Conservation (phyloP, 257 asterid genomes). For the Fraxinus cuspidata region DNA sequence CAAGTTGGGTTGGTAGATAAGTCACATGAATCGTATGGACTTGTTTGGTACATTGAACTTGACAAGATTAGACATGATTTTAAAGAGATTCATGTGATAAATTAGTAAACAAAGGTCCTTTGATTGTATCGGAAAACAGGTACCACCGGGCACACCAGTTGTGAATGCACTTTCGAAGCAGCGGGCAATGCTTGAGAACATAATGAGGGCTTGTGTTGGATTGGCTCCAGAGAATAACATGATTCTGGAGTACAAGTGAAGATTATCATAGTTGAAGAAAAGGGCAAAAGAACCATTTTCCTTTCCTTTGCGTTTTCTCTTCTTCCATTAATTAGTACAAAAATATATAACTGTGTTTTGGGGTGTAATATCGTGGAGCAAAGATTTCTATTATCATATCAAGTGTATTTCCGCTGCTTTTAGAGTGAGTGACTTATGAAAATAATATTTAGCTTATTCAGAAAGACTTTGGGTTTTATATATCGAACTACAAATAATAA, state of each 20-base stretch:
- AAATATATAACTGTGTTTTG: constrained; percentile 1
- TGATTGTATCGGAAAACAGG: constrained; percentile 46
- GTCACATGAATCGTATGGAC: not conserved
- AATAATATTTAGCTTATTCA: not conserved
- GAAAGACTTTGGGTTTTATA: not conserved
- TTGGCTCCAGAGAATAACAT: constrained; percentile 98
- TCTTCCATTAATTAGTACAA: not conserved
- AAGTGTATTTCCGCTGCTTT: not conserved
- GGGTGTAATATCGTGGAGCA: not conserved
- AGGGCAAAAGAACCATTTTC: constrained; percentile 14
- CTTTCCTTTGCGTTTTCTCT: not conserved
- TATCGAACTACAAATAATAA: not conserved
- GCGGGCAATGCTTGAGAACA: constrained; percentile 96
- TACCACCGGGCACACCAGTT: constrained; percentile 98
- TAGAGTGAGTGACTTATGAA: too few species aligned
- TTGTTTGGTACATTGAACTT: not conserved
- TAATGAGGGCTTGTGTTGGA: constrained; percentile 95
- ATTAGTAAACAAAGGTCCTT: not conserved
- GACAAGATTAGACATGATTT: not conserved
- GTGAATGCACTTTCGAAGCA: constrained; percentile 97
- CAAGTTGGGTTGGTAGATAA: not conserved
- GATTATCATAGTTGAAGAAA: constrained; percentile 1
- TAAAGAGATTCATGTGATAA: not conserved
- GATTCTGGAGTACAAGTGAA: constrained; percentile 94
- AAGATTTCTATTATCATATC: not conserved